Base-by-base conservation (phyloP, 768 basidiomycete genomes). In the Daedaleopsis sinensis region DNA sequence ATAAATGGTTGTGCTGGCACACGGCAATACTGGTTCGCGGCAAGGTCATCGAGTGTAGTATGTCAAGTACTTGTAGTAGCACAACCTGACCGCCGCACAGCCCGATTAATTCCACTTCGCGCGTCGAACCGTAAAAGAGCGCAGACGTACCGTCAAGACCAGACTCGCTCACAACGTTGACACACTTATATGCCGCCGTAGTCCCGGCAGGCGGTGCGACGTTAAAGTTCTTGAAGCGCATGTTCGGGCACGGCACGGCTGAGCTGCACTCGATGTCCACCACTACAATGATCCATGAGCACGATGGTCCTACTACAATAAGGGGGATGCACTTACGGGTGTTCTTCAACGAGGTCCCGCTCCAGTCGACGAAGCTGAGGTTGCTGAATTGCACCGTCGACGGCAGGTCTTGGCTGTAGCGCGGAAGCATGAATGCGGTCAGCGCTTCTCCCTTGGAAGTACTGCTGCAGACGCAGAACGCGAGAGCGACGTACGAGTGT, bases 261-360 rank as follows among this genome's bases (percentile, higher is more conserved):
- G 79, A 62, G 63, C 80, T 83, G 70, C 84, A 84, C 62, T 80
- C 78, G 36, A 86, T 72, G 61, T 81, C 78, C 24, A 84, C 76
- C 46, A 83, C 82, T 82, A 11, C n/a, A 5, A 32, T 21, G 19
- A 2, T 10, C 39, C 13, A 42, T 42, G 39, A 42, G 39, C 39
- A 10, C 10, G 11, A 18, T 10, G 39, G 3, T 18, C 18, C 5
- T 4, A 42, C 3, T 12, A 5, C 15, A 38, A 47, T n/a, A 13
- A 1, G 35, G 5, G 24, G 8, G 1, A 23, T 16, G 11, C 37
- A 24, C 21, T n/a, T 37, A 21, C 24, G 27, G 8, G 59, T 64
- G 54, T 57, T 62, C 13, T 57, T 48, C 35, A 59, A 38, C 2
- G 80, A 72, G 6, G 79, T 84, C 19, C 84, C 84, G 18, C 67